These are phyloP conservation scores for Cystobasidium slooffiae DNA, from an alignment of 1,284 basidiomycete genomes.

Conservation along the genomic window DNA sequence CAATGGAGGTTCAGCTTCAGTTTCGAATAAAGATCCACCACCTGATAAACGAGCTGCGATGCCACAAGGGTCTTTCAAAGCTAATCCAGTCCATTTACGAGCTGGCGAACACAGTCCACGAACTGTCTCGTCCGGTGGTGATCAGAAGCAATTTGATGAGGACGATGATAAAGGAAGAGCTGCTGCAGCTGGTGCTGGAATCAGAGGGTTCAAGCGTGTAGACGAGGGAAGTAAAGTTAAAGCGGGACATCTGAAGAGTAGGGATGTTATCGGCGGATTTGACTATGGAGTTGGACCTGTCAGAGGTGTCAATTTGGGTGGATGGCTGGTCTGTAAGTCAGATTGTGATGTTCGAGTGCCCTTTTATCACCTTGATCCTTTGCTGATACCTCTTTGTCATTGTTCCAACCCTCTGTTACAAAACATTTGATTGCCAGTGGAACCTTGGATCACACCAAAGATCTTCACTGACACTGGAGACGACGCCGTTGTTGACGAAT, in stretches of 20 bases:
- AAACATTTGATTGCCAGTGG: slow-evolving; percentile 2
- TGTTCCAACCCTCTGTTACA: no score
- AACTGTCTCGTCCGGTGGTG: no score
- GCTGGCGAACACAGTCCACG: not conserved
- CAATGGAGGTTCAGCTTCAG: slow-evolving; percentile 1
- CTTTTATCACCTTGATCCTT: not conserved
- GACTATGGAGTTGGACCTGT: slow-evolving; percentile 25
- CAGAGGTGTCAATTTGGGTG: slow-evolving; percentile 44
- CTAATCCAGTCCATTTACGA: slow-evolving; percentile 2
- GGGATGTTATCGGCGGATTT: not conserved
- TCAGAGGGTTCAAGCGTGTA: not conserved
- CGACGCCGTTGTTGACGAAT: slow-evolving; percentile 39
- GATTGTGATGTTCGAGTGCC: not conserved
- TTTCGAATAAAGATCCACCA: not conserved
- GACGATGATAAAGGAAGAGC: not conserved
- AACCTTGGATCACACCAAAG: slow-evolving; percentile 44
- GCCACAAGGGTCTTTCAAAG: slow-evolving; percentile 20
- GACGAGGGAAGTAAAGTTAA: not conserved
- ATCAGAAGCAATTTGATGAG: not conserved
- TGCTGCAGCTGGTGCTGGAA: not conserved
- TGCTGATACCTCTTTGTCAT: no score
- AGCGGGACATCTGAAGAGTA: not conserved
- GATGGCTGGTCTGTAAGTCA: slow-evolving; percentile 37
- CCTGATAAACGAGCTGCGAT: slow-evolving; percentile 27
- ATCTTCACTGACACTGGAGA: slow-evolving; percentile 36